Base-by-base conservation (phyloP, 257 asterid species). In the Vinca minor region DNA sequence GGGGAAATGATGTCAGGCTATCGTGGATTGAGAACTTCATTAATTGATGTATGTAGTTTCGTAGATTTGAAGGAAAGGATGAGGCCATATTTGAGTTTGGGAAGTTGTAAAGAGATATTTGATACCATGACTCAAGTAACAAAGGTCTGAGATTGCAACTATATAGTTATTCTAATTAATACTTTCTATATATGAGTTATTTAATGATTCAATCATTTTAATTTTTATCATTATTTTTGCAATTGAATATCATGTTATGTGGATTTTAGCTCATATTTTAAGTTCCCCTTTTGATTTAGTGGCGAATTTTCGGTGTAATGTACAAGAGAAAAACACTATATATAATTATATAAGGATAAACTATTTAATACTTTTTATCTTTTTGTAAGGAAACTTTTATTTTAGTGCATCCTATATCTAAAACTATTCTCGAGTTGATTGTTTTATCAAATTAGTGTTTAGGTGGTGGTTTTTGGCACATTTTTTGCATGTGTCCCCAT, bases 11-110 rank as follows among this genome's bases (percentile, higher is more conserved):
- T 59, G 3, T 69, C 49, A 73, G 13, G 28, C 79, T 82, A 76
- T 80, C 68, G 73, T 28, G 85, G 79, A 54, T 68, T 89, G 78
- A 82, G 73, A 73, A 47, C 54, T 73, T 93, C 98, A 25, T 64
- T 93, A 83, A 77, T 66, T 70, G 97, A 87, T 42, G 80, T 93
- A 68, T 93, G 98, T 50, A 89, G 98, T 71, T 83, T 89, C 42
- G 96, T 85, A 52, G 98, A 93, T 74, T 79, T 93, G 76, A 84
- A 84, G 81, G 91, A 83, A 79, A 85, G 98, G 68, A 81, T 93
- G 96, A 77, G 88, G 77, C 82, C 73, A 83, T 77, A 87, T 67
- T 68, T 89, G 84, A 87, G 86, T 74, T 79, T 83, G 79, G 82
- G 69, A 26, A 74, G 87, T 64, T 87, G 96, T 76, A 77, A 74